Base-by-base conservation (phyloP, 2,329 filamentous ascomycete genomes). In the Didymella pinodella region DNA sequence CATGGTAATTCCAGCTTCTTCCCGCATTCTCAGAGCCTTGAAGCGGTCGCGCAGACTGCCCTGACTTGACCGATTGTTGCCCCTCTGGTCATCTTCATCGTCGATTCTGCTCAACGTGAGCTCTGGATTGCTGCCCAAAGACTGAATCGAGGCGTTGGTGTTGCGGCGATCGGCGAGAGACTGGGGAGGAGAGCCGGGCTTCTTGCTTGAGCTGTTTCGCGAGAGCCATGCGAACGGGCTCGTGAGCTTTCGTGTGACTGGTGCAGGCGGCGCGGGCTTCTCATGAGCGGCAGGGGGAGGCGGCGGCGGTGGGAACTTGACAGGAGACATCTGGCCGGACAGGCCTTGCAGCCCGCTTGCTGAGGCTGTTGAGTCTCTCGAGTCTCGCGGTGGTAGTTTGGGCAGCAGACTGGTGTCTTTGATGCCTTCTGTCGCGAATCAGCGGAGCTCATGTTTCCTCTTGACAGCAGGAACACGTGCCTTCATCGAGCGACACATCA, bases 101-200 rank as follows among this genome's bases (percentile, higher is more conserved):
- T 93, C 90, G n/a, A 92, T 82, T 70, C 86, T 88, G 78, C 87
- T 87, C 59, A 93, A 79, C 82, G 89, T 90, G 80, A 92, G 86
- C 72, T 96, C 92, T 3, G 91, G 86, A 67, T 93, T 94, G 76
- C 92, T 96, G 34, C 85, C 86, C 48, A 93, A 72, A 0, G 92
- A 96, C 20, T 89, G 88, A 50, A 93, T 83, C 0, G 92, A 96
- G 67, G 91, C 91, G 49, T 86, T 87, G 0, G 92, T 96, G 71
- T 94, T 92, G 73, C 92, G 84, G 67, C 89, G 81, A 40, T 78
- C 75, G 26, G 74, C 63, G 61, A 84, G 70, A 31, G 84, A 79
- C 60, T 84, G 72, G 18, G 89, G 84, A 6, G 85, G 84, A 12
- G 87, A 84, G 50, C 86, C 83, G 41, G 81, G 75, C 51, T 86